Evolutionary conservation across 257 asterid species (phyloP), one percentile per base, ranked within the genome.

Genomic region (Gardenia jasminoides): DNA sequence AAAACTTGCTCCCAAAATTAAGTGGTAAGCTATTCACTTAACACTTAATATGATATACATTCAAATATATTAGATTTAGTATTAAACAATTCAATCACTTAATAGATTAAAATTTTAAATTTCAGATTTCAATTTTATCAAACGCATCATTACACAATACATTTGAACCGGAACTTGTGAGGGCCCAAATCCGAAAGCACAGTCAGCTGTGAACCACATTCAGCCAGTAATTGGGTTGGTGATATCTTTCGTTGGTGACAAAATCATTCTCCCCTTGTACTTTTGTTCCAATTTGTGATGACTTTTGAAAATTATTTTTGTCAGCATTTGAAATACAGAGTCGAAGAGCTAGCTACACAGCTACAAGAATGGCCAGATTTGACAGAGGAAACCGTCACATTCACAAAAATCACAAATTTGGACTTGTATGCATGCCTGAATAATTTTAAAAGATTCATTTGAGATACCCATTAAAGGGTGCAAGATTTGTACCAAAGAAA

Each of bases 381-480:
- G 62, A 54, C 20, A 30, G 5, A 54, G 8, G 24, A 20, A 54
- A 54, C 11, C 6, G 41, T 28, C 41, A 7, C 12, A 65, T 65
- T 65, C 43, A 65, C 69, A 65, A 65, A 65, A 65, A 13, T 15
- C n/a, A 66, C 41, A 66, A 13, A 31, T 67, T 67, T 67, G 71
- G 71, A 67, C 15, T n/a, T 61, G 31, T 24, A 26, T n/a, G 67
- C 67, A 24, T 61, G 67, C 67, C 8, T 61, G 67, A 4, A 61
- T 10, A 24, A 61, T 24, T 24, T 24, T 9, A 10, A 9, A n/a
- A 8, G 2, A 22, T 44, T 6, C 2, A 24, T 24, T 59, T 59
- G 66, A 59, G n/a, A 59, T n/a, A 59, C 24, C 4, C 66, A 22
- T 24, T 59, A 12, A 48, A 54, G 62, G 26, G 22, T 54, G 62